These are phyloP conservation scores for Trichoderma semiorbis DNA, from an alignment of 2,329 filamentous ascomycete species.

Conservation along the genomic window DNA sequence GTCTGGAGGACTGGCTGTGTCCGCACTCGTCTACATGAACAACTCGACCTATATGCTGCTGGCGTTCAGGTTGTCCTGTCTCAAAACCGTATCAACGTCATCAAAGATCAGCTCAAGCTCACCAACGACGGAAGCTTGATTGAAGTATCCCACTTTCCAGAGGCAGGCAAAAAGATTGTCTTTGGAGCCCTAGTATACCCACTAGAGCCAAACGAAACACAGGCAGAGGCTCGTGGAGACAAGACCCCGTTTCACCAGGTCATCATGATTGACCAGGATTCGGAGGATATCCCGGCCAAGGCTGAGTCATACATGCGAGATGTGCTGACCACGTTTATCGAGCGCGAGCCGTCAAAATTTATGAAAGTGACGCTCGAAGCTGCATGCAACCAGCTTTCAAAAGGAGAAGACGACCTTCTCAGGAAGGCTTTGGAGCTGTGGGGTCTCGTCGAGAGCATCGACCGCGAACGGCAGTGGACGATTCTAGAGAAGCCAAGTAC, in stretches of 20 bases:
- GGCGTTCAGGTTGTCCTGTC: slow-evolving; percentile 61
- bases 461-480: slow-evolving; percentile 60
- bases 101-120: slow-evolving; percentile 50
- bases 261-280: slow-evolving; percentile 59
- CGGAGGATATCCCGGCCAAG: slow-evolving; percentile 56
- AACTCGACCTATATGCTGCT: slow-evolving; percentile 61
- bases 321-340: slow-evolving; percentile 55
- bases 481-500: slow-evolving; percentile 48
- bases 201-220: slow-evolving; percentile 35
- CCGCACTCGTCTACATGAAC: slow-evolving; percentile 58
- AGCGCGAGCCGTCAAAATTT: slow-evolving; percentile 57
- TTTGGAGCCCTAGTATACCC: slow-evolving; percentile 35
- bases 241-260: slow-evolving; percentile 35
- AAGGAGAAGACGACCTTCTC: slow-evolving; percentile 52
- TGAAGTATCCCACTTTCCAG: slow-evolving; percentile 59
- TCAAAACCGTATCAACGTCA: slow-evolving; percentile 54
- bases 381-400: slow-evolving; percentile 45
- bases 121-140: slow-evolving; percentile 49
- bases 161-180: slow-evolving; percentile 42
- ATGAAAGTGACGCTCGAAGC: slow-evolving; percentile 56
- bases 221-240: slow-evolving; percentile 34
- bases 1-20: slow-evolving; percentile 65
- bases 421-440: slow-evolving; percentile 60
- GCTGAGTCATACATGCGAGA: slow-evolving; percentile 60
- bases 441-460: slow-evolving; percentile 63